Evolutionary conservation across 371 early-diverging fungal species (phyloP).

Genomic region (Fennellomyces sp.): DNA sequence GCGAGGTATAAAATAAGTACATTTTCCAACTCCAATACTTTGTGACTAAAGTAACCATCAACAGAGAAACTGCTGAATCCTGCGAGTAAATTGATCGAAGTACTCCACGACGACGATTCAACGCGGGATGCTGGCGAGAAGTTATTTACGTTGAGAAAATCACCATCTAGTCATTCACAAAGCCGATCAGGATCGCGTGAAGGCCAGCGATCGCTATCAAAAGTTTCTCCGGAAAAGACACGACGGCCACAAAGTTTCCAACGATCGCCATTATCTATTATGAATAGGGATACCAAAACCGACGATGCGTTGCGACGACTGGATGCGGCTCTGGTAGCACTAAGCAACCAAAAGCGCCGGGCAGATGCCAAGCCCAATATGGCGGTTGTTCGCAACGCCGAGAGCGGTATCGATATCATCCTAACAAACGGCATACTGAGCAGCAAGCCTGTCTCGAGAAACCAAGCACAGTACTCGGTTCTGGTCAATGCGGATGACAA

Average conservation of each 20-base stretch:
- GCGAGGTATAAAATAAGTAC: slow-evolving; percentile 14
- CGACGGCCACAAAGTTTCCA: slow-evolving; percentile 1
- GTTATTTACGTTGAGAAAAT: slow-evolving; percentile 33
- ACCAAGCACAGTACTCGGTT: slow-evolving; percentile 36
- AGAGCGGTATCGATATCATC: slow-evolving; percentile 35
- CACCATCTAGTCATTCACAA: slow-evolving; percentile 4
- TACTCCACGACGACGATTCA: slow-evolving; percentile 21
- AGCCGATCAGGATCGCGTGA: not conserved
- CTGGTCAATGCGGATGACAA: slow-evolving; percentile 10
- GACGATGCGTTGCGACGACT: slow-evolving; percentile 15
- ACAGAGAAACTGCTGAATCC: slow-evolving; percentile 20
- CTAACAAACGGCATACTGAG: slow-evolving; percentile 35
- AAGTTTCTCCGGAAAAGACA: slow-evolving; percentile 18
- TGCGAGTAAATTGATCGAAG: slow-evolving; percentile 17
- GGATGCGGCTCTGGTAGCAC: slow-evolving; percentile 9
- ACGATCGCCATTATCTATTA: slow-evolving; percentile 8
- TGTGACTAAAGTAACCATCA: not conserved
- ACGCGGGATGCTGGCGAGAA: slow-evolving; percentile 32
- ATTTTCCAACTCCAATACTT: not conserved
- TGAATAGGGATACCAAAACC: slow-evolving; percentile 5
- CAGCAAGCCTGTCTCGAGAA: slow-evolving; percentile 25
- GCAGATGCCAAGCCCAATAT: not conserved
- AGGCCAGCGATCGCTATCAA: slow-evolving; percentile 12
- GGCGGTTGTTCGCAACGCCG: slow-evolving; percentile 24
- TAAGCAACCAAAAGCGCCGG: slow-evolving; percentile 2